Evolutionary conservation across 139 green algal species (phyloP).

Genomic region (Microglena sp.): DNA sequence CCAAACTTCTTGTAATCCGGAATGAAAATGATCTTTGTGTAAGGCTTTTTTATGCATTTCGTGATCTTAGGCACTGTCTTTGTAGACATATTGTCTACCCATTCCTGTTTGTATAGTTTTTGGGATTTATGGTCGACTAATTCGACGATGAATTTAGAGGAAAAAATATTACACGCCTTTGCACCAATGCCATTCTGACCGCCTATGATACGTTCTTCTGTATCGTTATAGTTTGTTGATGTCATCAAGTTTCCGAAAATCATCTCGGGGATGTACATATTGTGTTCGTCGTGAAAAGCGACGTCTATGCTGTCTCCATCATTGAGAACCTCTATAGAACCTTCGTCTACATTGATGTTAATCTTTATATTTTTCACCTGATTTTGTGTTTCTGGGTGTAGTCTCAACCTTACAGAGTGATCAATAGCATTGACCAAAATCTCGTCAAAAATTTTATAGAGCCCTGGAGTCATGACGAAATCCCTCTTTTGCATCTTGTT

Average conservation of each 20-base stretch:
- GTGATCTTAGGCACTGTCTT: constrained; percentile 32
- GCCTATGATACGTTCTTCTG: constrained; percentile 32
- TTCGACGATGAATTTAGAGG: constrained; percentile 14
- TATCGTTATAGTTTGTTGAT: constrained; percentile 53
- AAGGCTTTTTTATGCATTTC: constrained; percentile 24
- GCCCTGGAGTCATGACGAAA: constrained; percentile 35
- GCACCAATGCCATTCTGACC: constrained; percentile 17
- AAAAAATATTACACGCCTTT: constrained; percentile 30
- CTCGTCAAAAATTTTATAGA: constrained; percentile 66
- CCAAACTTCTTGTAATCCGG: too few relatives aligned
- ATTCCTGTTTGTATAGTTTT: constrained; percentile 3
- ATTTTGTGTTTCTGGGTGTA: neutral
- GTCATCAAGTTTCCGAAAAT: constrained; percentile 58
- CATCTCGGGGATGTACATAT: constrained; percentile 46
- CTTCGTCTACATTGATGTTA: constrained; percentile 13
- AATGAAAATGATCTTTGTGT: constrained; percentile 4
- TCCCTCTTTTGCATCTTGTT: too few relatives aligned
- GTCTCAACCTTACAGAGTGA: constrained; percentile 37
- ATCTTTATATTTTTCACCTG: constrained; percentile 26
- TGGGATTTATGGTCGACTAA: neutral
- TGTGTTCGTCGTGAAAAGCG: constrained; percentile 23
- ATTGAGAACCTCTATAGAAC: constrained; percentile 34
- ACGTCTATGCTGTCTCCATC: constrained; percentile 44
- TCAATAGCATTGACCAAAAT: constrained; percentile 56
- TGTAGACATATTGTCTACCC: constrained; percentile 41